Conservation (phyloP, 2,329 filamentous ascomycete genomes). For the Diplodia corticola region DNA sequence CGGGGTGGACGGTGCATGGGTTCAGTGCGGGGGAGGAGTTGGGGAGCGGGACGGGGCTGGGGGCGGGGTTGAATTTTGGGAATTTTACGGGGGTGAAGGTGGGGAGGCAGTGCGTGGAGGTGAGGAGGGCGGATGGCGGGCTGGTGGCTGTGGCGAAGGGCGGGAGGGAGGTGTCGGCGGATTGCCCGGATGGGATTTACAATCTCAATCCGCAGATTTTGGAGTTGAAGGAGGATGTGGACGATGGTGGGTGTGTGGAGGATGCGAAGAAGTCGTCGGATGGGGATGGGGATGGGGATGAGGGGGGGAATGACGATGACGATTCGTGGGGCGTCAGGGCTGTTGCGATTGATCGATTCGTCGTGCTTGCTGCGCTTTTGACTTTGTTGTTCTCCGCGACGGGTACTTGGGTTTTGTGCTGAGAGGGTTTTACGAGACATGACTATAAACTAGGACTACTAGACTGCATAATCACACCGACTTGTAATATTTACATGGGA, state of each 20-base stretch:
- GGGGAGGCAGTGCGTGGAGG: slow-evolving; percentile 6
- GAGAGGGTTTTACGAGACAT: not conserved
- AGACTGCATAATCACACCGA: not conserved
- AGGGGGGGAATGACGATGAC: not conserved
- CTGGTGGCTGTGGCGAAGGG: not conserved
- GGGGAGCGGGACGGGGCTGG: not conserved
- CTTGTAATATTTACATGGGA: not conserved
- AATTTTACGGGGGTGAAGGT: not conserved
- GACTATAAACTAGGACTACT: not conserved
- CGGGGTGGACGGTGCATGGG: not conserved
- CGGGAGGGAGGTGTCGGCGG: not conserved
- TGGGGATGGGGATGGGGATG: not conserved
- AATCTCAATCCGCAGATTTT: slow-evolving; percentile 8
- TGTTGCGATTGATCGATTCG: not conserved
- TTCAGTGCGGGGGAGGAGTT: not conserved
- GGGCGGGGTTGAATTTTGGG: not conserved
- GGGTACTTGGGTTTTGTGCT: not conserved
- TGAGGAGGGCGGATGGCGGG: not conserved
- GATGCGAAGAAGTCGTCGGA: not conserved
- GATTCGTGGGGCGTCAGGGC: not conserved
- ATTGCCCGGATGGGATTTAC: slow-evolving; percentile 5
- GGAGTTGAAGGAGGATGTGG: not conserved
- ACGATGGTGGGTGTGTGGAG: not conserved
- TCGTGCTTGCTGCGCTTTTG: not conserved
- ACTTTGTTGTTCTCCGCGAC: not conserved